Conservation (phyloP, 2,329 filamentous ascomycete genomes). For the Hypocreales sp. region DNA sequence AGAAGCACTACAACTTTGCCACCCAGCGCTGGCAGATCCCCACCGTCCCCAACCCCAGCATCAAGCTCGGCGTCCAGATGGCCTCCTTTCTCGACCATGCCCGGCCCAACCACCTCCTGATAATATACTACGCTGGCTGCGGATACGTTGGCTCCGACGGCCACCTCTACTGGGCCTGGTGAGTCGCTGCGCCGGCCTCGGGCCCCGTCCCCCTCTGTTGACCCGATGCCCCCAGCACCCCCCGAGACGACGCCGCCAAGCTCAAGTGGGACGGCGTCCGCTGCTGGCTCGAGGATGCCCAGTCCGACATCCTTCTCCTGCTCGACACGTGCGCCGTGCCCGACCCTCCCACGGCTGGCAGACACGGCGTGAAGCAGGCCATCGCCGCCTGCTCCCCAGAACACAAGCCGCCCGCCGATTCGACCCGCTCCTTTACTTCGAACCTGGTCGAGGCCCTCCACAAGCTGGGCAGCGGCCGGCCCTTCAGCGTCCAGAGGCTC, state of each 20-base stretch:
- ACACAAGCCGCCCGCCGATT: constrained; percentile 25
- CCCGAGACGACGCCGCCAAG: constrained; percentile 40
- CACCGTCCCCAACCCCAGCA: constrained; percentile 39
- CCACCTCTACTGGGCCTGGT: constrained; percentile 54
- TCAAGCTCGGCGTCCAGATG: constrained; percentile 46
- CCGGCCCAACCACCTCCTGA: constrained; percentile 41
- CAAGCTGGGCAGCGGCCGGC: constrained; percentile 34
- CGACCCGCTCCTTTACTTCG: constrained; percentile 42
- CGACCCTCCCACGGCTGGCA: constrained; percentile 32
- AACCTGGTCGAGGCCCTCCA: constrained; percentile 37
- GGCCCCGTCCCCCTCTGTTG: too few relatives aligned
- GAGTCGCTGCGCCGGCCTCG: too few relatives aligned
- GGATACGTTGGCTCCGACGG: constrained; percentile 42
- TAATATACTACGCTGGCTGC: constrained; percentile 50
- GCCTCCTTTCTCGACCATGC: constrained; percentile 43
- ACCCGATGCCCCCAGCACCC: constrained; percentile 40
- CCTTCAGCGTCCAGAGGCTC: constrained; percentile 40
- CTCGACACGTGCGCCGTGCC: constrained; percentile 45
- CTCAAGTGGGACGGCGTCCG: constrained; percentile 49
- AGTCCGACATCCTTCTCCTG: constrained; percentile 46
- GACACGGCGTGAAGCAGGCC: constrained; percentile 43
- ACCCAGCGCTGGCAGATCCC: constrained; percentile 48
- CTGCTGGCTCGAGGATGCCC: constrained; percentile 45
- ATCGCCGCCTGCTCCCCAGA: constrained; percentile 45
- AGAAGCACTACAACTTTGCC: constrained; percentile 43